Evolutionary conservation across 2,329 filamentous ascomycete species (phyloP).

Genomic region (Pseudocercospora crystallina): DNA sequence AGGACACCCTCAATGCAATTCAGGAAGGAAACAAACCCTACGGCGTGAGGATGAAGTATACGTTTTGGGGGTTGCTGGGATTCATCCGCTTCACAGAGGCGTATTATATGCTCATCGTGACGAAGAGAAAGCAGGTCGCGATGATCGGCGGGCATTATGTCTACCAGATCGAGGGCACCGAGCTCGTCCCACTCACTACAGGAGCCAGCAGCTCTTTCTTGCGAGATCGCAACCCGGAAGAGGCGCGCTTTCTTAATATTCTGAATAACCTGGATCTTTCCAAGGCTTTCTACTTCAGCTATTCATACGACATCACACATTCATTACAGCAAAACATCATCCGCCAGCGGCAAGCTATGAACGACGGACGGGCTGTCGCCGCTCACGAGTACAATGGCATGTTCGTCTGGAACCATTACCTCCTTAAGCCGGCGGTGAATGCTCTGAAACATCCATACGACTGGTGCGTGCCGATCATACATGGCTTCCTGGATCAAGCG

Average conservation of each 20-base stretch:
- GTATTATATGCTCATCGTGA: constrained; percentile 96
- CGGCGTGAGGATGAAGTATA: constrained; percentile 84
- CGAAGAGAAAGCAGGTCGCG: constrained; percentile 91
- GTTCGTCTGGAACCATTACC: constrained; percentile 97
- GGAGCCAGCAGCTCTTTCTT: constrained; percentile 66
- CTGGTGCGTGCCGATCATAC: constrained; percentile 94
- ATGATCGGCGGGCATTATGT: constrained; percentile 96
- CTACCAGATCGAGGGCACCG: constrained; percentile 92
- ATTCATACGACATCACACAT: constrained; percentile 92
- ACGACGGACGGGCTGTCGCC: constrained; percentile 61
- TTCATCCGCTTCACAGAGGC: constrained; percentile 95
- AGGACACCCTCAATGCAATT: constrained; percentile 86
- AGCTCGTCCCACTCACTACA: constrained; percentile 82
- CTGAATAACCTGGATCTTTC: constrained; percentile 88
- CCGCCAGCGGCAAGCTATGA: constrained; percentile 70
- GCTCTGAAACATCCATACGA: constrained; percentile 80
- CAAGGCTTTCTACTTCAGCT: constrained; percentile 95
- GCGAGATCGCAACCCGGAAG: constrained; percentile 82
- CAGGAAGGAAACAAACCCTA: constrained; percentile 92
- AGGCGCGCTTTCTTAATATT: constrained; percentile 83
- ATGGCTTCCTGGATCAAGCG: constrained; percentile 93
- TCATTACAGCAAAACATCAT: constrained; percentile 91
- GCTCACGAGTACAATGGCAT: constrained; percentile 75
- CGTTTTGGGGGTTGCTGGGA: constrained; percentile 87
- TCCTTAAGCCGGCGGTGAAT: constrained; percentile 71